Percentiles rank a stretch among this genome's conserved stretches.
Evolutionary conservation across 352 stramenopile genomes (phyloP).

Genomic region (Phytopythium kandeliae): DNA sequence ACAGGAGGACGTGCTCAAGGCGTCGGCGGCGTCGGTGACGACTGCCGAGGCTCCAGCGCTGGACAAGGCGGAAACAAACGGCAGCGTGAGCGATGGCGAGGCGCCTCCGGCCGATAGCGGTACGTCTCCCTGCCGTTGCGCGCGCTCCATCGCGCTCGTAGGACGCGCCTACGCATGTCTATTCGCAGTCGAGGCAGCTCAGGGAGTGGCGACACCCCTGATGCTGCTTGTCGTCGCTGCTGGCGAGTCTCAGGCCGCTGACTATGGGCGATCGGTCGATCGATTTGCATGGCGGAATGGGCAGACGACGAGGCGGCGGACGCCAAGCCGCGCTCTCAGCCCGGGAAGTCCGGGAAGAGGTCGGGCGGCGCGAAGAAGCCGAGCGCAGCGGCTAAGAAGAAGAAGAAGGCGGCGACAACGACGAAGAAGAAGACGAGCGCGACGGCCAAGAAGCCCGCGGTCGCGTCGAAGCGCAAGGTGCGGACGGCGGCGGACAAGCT

Average conservation of each 20-base stretch:
- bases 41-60: neutral
- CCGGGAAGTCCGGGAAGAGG: too few relatives aligned
- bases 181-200: too few relatives aligned
- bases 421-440: constrained; percentile 16
- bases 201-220: too few relatives aligned
- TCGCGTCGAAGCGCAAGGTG: constrained; percentile 49
- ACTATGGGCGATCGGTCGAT: neutral
- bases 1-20: neutral
- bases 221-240: too few relatives aligned
- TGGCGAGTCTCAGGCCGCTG: too few relatives aligned
- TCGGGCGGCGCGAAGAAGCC: neutral
- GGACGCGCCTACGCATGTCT: accelerated
- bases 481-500: constrained; percentile 51
- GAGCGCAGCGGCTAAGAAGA: constrained; percentile 8
- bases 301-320: neutral
- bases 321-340: too few relatives aligned
- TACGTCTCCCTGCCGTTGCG: neutral
- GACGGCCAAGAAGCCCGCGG: constrained; percentile 20
- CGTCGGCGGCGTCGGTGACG: neutral
- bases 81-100: neutral
- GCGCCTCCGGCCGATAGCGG: neutral
- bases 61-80: neutral
- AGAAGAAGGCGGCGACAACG: constrained; percentile 13
- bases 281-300: too few relatives aligned
- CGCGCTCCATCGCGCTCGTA: neutral